These are phyloP conservation scores for Dictyostelium capitatum DNA, from an alignment of 78 protist genomes.

Conservation along the genomic window DNA sequence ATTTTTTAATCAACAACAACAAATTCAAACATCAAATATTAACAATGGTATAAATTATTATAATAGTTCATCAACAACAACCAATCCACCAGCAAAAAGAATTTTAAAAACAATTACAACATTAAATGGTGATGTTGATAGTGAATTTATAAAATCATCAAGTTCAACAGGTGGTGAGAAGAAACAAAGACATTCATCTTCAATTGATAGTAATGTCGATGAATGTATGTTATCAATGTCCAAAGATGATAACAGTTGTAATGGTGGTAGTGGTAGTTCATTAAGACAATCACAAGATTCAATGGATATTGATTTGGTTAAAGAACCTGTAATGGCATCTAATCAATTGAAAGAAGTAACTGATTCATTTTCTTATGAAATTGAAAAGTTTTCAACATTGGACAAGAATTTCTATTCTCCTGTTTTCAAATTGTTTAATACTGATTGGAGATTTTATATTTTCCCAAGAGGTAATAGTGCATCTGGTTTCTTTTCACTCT, in stretches of 20 bases:
- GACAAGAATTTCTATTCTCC: slow-evolving; percentile 75
- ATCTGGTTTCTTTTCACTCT: slow-evolving; percentile 57
- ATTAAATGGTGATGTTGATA: slow-evolving; percentile 9
- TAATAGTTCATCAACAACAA: not conserved
- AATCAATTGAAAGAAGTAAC: slow-evolving; percentile 32
- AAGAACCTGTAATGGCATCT: not conserved
- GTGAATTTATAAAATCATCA: slow-evolving; percentile 3
- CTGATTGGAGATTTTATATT: slow-evolving; percentile 75
- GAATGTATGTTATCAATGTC: not conserved
- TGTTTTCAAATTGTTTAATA: slow-evolving; percentile 29
- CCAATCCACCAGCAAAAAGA: slow-evolving; percentile 9
- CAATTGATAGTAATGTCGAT: not conserved
- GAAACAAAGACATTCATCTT: slow-evolving; percentile 12
- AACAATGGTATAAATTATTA: not conserved
- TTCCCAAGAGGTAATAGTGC: slow-evolving; percentile 75
- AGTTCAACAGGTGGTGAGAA: slow-evolving; percentile 3
- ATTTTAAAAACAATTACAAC: not conserved
- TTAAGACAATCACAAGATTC: not conserved
- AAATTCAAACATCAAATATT: not conserved
- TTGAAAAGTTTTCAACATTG: slow-evolving; percentile 41
- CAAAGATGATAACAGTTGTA: slow-evolving; percentile 1
- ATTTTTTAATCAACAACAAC: not conserved
- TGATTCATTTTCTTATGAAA: slow-evolving; percentile 39
- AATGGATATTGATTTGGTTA: not conserved
- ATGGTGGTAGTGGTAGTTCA: not conserved